Evolutionary conservation across 1,284 basidiomycete species (phyloP), one percentile per base, ranked within the genome.

Genomic region (Mycena sp.): DNA sequence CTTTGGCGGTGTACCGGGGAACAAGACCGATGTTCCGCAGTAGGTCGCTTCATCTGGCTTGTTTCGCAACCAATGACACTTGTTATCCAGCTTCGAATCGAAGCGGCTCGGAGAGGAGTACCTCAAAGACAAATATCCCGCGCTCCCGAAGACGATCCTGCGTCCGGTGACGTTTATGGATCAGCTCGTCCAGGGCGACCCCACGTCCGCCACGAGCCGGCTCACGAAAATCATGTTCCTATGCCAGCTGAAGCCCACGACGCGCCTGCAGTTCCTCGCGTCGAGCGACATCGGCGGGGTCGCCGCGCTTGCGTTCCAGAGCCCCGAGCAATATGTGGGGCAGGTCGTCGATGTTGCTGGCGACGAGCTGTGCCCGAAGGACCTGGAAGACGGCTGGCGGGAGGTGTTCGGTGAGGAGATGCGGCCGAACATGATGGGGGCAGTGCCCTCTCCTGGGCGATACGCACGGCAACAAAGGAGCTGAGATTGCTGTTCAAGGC

Each of bases 111-210:
- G 43, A 2, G 65, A 67, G 35, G 61, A 45, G 25, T 50, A 61
- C 48, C 17, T 67, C 12, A 45, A 46, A 32, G 16, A 12, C 7
- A 63, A 38, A 1, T 50, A 63, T 30, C 52, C 60, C 12, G 37
- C 11, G 0, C 61, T 67, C 0, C 53, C 65, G n/a, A 43, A 17
- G 38, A 63, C 65, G 6, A 48, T 67, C 30, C 53, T 67, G 45
- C 65, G 65, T 4, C 65, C 65, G 9, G 40, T 49, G 12, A 67
- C 65, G 2, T 67, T 67, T 53, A 67, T 63, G 61, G 65, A 67
- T 41, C 57, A 60, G 26, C 46, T 63, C 23, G 51, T 50, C 9
- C 1, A 21, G 23, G 45, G 35, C 19, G 55, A 59, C 25, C 61
- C 61, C 40, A 29, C 26, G 2, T 48, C 55, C 1, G n/a, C 35